A percentile compares a stretch with the other conserved stretches of the same genome.
Evolutionary conservation across 2,329 filamentous ascomycete species (phyloP).

Genomic region (Cordyceps farinosa): DNA sequence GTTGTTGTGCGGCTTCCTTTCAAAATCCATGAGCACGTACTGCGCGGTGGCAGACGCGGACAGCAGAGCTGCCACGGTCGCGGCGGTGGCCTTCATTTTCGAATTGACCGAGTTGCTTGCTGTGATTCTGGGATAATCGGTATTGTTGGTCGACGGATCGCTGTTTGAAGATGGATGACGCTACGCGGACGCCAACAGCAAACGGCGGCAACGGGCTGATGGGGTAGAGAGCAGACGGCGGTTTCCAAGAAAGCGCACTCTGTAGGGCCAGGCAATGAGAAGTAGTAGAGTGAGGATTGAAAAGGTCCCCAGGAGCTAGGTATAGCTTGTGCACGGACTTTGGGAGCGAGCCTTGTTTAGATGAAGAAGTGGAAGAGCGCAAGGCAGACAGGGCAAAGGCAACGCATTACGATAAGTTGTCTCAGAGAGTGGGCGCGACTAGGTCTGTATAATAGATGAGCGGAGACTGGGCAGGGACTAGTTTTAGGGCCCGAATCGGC

Average conservation of each 20-base stretch:
- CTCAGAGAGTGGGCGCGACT: not conserved
- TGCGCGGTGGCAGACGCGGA: constrained; percentile 25
- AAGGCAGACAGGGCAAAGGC: not conserved
- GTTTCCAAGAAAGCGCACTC: not conserved
- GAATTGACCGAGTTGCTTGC: not conserved
- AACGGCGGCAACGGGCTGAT: not conserved
- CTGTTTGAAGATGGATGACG: not conserved
- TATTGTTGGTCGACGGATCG: not conserved
- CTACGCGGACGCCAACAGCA: not conserved
- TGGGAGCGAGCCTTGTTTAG: not conserved
- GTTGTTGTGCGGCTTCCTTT: constrained; percentile 31
- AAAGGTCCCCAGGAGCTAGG: not conserved
- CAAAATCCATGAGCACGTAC: constrained; percentile 48
- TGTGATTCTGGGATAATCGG: not conserved
- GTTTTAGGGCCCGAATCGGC: not conserved
- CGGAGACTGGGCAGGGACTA: not conserved
- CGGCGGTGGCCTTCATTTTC: constrained; percentile 13
- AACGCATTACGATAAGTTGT: not conserved
- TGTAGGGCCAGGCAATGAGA: not conserved
- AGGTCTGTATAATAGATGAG: constrained; percentile 1
- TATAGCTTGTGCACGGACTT: not conserved
- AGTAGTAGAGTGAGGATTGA: not conserved
- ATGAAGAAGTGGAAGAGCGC: not conserved
- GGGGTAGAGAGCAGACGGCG: not conserved
- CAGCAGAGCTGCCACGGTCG: constrained; percentile 16